Conservation (phyloP, 257 asterid species). For the Capsicum pubescens region DNA sequence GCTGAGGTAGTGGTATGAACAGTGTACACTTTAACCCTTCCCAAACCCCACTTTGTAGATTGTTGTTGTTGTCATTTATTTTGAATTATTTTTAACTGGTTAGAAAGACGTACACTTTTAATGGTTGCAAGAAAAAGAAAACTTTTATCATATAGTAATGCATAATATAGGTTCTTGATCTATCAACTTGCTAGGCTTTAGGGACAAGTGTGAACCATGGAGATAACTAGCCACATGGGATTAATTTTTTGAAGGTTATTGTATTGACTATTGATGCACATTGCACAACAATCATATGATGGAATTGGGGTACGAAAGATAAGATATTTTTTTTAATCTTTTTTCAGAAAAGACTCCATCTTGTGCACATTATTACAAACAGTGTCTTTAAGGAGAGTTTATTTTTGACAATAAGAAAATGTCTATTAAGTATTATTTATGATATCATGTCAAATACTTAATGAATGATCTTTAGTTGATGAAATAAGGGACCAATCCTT, state of each 20-base stretch:
- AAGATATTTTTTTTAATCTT: not conserved
- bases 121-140: too few species aligned
- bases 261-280: not conserved
- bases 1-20: too few species aligned
- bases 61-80: too few species aligned
- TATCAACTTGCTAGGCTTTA: not conserved
- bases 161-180: not conserved
- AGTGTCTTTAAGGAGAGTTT: not conserved
- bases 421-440: too few species aligned
- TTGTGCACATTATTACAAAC: not conserved
- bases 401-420: not conserved
- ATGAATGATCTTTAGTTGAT: not conserved
- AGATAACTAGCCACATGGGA: not conserved
- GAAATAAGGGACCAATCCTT: too few species aligned
- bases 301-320: not conserved
- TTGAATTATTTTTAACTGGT: too few species aligned
- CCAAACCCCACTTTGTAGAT: too few species aligned
- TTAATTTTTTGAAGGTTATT: not conserved
- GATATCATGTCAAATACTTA: not conserved
- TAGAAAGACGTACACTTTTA: too few species aligned
- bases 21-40: too few species aligned
- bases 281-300: conserved; percentile 25
- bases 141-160: not conserved
- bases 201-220: conserved; percentile 17
- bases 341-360: not conserved